A percentile compares a stretch with the other conserved stretches of the same genome.
These are phyloP conservation scores for Nakazawaea wickerhamii DNA, from an alignment of 805 yeast species.

Conservation along the genomic window DNA sequence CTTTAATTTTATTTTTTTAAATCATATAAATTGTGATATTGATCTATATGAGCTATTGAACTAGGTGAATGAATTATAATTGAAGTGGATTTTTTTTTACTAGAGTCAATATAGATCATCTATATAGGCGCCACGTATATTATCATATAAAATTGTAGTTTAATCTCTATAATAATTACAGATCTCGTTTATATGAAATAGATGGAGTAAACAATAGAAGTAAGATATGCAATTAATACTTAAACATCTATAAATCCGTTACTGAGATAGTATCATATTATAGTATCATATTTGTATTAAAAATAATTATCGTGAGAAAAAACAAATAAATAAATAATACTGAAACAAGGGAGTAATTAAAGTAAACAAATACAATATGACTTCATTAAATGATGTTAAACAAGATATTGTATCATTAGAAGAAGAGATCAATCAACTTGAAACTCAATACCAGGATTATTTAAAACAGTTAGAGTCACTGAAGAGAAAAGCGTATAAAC, in stretches of 20 bases:
- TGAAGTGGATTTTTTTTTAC: not conserved
- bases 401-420: slow-evolving; percentile 11
- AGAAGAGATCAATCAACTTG: slow-evolving; percentile 10
- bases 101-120: not conserved
- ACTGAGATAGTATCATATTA: no score
- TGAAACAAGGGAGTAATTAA: not conserved
- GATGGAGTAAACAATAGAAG: no score
- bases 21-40: no score
- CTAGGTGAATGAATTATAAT: not conserved
- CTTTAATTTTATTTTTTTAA: no score
- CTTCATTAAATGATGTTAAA: slow-evolving; percentile 2
- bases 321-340: not conserved
- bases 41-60: not conserved
- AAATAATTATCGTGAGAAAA: no score
- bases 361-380: not conserved
- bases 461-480: not conserved
- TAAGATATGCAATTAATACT: no score
- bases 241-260: no score
- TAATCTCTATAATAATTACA: no score
- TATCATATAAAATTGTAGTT: no score
- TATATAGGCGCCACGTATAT: no score
- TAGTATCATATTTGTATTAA: no score
- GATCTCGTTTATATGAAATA: no score
- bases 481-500: not conserved
- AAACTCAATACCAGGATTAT: slow-evolving; percentile 2